Percentiles rank a stretch among this genome's conserved stretches.
phyloP scores from a whole-genome alignment of 257 asterid species.

The Solanum sejunctum region DNA sequence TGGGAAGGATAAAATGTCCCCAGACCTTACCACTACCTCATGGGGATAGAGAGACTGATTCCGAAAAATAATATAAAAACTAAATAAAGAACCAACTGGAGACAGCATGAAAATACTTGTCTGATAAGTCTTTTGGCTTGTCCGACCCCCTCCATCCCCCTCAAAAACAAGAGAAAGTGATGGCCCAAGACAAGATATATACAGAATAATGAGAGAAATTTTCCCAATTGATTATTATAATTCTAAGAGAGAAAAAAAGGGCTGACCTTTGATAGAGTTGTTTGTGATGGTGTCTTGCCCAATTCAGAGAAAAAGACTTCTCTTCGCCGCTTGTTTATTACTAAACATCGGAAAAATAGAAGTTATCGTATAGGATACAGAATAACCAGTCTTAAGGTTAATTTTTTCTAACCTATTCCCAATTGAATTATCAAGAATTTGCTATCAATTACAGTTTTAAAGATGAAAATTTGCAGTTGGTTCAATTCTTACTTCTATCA shows the following conservation, averaged over 20 bases:
- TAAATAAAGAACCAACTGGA: background rate
- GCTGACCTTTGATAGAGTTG: slow-evolving; percentile 42
- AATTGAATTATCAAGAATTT: background rate
- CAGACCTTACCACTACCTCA: too few species aligned
- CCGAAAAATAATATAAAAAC: background rate
- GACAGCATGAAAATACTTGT: background rate
- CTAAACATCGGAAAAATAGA: slow-evolving; percentile 18
- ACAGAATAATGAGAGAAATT: background rate
- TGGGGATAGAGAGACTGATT: too few species aligned
- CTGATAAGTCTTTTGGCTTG: background rate
- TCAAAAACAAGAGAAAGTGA: background rate
- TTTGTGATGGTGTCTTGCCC: slow-evolving; percentile 47
- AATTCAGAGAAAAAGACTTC: slow-evolving; percentile 87
- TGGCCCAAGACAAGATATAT: background rate
- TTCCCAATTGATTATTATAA: background rate
- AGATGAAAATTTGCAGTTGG: background rate
- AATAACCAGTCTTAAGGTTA: background rate
- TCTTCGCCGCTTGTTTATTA: slow-evolving; percentile 62
- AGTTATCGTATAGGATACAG: background rate
- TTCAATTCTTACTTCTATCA: background rate
- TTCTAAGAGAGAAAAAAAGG: background rate
- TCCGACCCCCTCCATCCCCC: background rate
- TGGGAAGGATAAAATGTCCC: too few species aligned
- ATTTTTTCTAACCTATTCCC: background rate
- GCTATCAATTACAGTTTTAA: background rate